Evolutionary conservation across 768 basidiomycete genomes (phyloP).

Genomic region (Xerocomus spinulosus): DNA sequence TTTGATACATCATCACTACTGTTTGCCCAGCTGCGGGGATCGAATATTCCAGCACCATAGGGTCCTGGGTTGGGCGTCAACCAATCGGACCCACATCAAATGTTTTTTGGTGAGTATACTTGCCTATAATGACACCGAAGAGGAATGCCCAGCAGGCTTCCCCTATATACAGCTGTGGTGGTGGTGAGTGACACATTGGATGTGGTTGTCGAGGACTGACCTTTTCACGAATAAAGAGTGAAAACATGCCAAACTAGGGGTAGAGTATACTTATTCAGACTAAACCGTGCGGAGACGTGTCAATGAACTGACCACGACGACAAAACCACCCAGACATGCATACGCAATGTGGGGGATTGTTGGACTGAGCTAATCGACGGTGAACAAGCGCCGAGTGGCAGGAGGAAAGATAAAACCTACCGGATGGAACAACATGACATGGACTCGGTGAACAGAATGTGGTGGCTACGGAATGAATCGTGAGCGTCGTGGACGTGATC

Average conservation of each 20-base stretch:
- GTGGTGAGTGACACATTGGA: constrained; percentile 6
- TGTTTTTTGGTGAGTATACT: constrained; percentile 17
- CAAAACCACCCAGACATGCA: constrained; percentile 75
- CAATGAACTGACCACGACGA: constrained; percentile 56
- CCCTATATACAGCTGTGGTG: constrained; percentile 74
- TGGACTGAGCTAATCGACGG: constrained; percentile 35
- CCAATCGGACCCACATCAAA: constrained; percentile 5
- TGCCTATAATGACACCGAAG: constrained; percentile 87
- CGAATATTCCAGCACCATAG: constrained; percentile 74
- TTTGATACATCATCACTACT: constrained; percentile 49
- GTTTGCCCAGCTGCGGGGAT: constrained; percentile 73
- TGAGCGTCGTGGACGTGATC: constrained; percentile 3
- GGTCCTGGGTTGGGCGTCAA: constrained; percentile 50
- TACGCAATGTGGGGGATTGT: constrained; percentile 72
- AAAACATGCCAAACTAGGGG: constrained; percentile 88
- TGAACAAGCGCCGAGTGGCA: background rate
- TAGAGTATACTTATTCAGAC: background rate
- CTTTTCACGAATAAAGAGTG: constrained; percentile 83
- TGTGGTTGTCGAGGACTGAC: constrained; percentile 32
- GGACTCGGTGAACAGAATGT: constrained; percentile 5
- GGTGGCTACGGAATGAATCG: background rate
- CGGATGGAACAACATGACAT: constrained; percentile 47
- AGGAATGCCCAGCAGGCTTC: constrained; percentile 96
- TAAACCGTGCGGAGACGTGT: background rate
- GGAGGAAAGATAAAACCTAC: constrained; percentile 30